Base-by-base conservation (phyloP, 192 early-diverging fungal genomes). In the Mortierella antarctica region DNA sequence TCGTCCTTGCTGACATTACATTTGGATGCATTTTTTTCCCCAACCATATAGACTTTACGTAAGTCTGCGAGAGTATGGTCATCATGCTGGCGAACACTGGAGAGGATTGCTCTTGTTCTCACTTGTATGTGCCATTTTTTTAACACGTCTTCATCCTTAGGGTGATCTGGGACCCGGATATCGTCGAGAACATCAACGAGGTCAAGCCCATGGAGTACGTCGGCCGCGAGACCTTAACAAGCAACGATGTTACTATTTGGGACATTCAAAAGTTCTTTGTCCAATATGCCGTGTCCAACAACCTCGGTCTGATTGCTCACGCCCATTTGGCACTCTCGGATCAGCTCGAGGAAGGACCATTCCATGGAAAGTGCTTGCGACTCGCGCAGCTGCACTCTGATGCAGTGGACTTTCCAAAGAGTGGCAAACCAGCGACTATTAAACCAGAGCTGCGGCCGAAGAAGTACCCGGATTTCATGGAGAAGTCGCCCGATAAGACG, bases 331-430 rank as follows among this genome's bases (percentile, higher is more conserved):
- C 89, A 0, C 74, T 74, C 7, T 91, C 93, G 0, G 93, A 95
- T 68, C 10, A 40, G 6, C 55, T 68, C 5, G 46, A 57, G 1
- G 50, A 60, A 40, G 91, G 92, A 0, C 89, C 92, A 2, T 31
- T 57, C 4, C 62, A 89, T 60, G 84, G 82, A 5, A 70, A 73
- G 14, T 93, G 91, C 60, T 39, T 91, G 0, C 70, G 71, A 0
- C 82, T 95, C 14, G 93, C 93, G 2, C 84, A 90, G 47, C 71
- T 94, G 2, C 90, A 92, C 65, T 93, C 92, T 13, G 83, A 82
- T 10, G 93, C 93, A 0, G 92, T 95, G 6, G 93, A 95, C 74
- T 95, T 91, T 45, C 86, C 89, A 9, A 95, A 95, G 67, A 88
- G 91, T 14, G 90, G 88, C 1, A 83, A 78, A 15, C 88, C 92